Percentiles rank a stretch among this genome's conserved stretches.
Conservation (phyloP, 2,329 filamentous ascomycete species). For the Epichloe festucae region DNA sequence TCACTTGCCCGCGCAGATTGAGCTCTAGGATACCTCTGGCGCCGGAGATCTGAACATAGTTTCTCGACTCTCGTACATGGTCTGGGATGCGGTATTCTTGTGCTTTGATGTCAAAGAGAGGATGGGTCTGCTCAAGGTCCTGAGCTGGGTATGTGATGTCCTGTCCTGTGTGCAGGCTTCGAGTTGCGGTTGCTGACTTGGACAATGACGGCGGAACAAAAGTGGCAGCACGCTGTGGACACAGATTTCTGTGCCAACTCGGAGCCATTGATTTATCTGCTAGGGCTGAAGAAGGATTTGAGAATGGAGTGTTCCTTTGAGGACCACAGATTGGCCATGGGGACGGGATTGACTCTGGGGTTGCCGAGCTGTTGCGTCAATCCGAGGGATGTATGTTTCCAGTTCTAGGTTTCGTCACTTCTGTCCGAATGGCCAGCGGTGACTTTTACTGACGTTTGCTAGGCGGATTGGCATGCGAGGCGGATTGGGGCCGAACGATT, state of each 20-base stretch:
- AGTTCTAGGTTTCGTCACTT: background rate
- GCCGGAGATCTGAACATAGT: slow-evolving; percentile 23
- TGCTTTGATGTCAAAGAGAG: slow-evolving; percentile 26
- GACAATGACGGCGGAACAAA: background rate
- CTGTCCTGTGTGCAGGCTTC: background rate
- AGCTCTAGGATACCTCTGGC: slow-evolving; percentile 29
- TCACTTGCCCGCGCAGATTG: slow-evolving; percentile 16
- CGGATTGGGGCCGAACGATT: slow-evolving; percentile 19
- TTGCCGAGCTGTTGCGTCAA: slow-evolving; percentile 18
- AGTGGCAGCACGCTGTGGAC: slow-evolving; percentile 13
- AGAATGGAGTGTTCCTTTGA: slow-evolving; percentile 7
- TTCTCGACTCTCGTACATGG: slow-evolving; percentile 20
- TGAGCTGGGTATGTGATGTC: slow-evolving; percentile 20
- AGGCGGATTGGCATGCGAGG: slow-evolving; percentile 21
- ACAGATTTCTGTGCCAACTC: slow-evolving; percentile 1
- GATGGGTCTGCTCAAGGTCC: slow-evolving; percentile 19
- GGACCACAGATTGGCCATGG: slow-evolving; percentile 4
- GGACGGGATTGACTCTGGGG: background rate
- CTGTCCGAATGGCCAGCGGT: background rate
- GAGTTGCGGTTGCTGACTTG: background rate
- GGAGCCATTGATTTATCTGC: slow-evolving; percentile 17
- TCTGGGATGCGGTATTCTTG: slow-evolving; percentile 25
- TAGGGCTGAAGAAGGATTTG: slow-evolving; percentile 24
- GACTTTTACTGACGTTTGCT: background rate
- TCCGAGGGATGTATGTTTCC: slow-evolving; percentile 14